phyloP scores from a whole-genome alignment of 192 early-diverging fungal species.

The Coemansia sp. region DNA sequence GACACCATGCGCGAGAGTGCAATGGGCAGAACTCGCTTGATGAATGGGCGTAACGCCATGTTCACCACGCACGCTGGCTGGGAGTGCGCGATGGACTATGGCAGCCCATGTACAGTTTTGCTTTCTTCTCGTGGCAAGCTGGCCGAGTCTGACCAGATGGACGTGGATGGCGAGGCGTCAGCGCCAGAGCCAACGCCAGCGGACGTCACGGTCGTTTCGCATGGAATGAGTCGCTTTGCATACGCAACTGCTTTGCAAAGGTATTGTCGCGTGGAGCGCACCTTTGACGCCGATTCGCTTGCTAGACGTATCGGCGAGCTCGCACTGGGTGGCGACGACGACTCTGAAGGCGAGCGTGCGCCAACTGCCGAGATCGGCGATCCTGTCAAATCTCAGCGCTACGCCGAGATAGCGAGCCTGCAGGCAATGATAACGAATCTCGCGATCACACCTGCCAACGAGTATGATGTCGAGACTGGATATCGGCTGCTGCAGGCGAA shows the following conservation, averaged over 20 bases:
- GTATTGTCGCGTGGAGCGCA: conserved; percentile 10
- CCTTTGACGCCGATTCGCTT: conserved; percentile 8
- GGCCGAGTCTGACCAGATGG: background rate
- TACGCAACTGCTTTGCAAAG: conserved; percentile 9
- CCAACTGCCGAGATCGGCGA: background rate
- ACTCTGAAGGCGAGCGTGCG: background rate
- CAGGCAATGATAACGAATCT: conserved; percentile 35
- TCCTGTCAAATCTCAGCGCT: background rate
- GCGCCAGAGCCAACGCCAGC: background rate
- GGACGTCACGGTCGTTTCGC: background rate
- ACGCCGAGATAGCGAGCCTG: conserved; percentile 20
- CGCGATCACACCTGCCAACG: conserved; percentile 28
- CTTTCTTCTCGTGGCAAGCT: background rate
- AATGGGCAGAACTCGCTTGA: background rate
- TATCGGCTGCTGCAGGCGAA: conserved; percentile 14
- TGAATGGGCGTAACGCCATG: conserved; percentile 2
- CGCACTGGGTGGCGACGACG: background rate
- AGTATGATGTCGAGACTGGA: conserved; percentile 27
- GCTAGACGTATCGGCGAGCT: background rate
- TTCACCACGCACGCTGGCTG: conserved; percentile 21
- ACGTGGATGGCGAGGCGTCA: background rate
- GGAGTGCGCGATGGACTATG: conserved; percentile 11
- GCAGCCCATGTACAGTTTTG: conserved; percentile 10
- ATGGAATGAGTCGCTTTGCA: background rate
- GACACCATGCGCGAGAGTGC: conserved; percentile 7